Evolutionary conservation across 441 rosid species (phyloP), one percentile per base, ranked within the genome.

Genomic region (Omphalea diandra): DNA sequence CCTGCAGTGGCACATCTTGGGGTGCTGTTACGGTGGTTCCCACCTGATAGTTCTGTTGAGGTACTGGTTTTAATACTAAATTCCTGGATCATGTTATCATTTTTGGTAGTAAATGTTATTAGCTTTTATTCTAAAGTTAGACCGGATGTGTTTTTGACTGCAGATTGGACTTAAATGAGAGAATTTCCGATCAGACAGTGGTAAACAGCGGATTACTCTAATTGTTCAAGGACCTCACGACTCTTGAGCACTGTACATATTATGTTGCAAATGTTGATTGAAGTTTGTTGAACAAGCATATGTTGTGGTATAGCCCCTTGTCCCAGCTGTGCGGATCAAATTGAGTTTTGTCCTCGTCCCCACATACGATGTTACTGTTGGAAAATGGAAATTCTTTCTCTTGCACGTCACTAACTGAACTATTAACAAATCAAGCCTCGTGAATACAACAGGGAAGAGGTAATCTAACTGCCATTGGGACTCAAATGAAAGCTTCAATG

Each of bases 1-100:
- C 98, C 98, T 0, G 98, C 94, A 10, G 93, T 92, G 70, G 87
- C 86, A 68, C 95, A 92, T 84, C 93, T 92, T 40, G 98, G 98
- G 53, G 90, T 92, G 77, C 84, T 89, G 53, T 77, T 92, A 79
- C 84, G 96, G 80, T 94, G 99, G 99, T 94, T 90, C 76, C 82
- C 96, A 15, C 88, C 92, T 0, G 96, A 92, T 33, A 74, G 78
- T 76, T 74, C 90, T 55, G 74, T 72, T 20, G 98, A 94, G 91
- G 98, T 93, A 87, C 7, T 78, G 64, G 60, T 0, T 10, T 4
- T n/a, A 15, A 12, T 17, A 27, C 15, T 14, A 5, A 50, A 54
- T 24, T 35, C 32, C 3, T 55, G 15, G 27, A 36, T 43, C 31
- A 17, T 32, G 27, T 1, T 2, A 35, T 32, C 22, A 36, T 29